A percentile compares a stretch with the other conserved stretches of the same genome.
Conservation (phyloP, 768 basidiomycete species). For the Boletus barrowsii region DNA sequence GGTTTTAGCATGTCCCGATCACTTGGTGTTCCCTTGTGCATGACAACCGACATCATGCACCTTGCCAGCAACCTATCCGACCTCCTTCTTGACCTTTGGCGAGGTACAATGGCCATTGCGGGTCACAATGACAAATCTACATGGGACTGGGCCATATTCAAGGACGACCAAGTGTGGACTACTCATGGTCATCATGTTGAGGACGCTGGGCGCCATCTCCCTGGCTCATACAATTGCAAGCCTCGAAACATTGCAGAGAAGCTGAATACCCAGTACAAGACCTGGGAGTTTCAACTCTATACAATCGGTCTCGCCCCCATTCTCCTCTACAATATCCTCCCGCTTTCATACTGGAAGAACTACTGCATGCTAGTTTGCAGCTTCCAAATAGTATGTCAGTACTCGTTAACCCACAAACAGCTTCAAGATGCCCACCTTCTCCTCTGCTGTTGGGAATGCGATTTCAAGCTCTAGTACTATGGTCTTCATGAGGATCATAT, state of each 20-base stretch:
- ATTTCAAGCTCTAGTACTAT: too few relatives aligned
- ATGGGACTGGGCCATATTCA: background rate
- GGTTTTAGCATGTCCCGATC: constrained; percentile 23
- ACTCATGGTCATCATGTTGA: background rate
- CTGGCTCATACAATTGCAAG: background rate
- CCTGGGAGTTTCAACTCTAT: background rate
- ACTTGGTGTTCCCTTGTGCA: constrained; percentile 34
- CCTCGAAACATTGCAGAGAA: background rate
- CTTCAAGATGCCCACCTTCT: too few relatives aligned
- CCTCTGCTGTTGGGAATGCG: too few relatives aligned
- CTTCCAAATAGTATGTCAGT: too few relatives aligned
- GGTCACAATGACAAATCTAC: background rate
- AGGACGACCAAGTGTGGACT: background rate
- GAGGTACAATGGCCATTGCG: background rate
- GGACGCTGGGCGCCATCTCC: background rate
- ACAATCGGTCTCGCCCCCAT: background rate
- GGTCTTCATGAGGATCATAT: too few relatives aligned
- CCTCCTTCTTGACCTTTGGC: background rate
- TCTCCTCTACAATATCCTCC: background rate
- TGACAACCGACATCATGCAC: constrained; percentile 41
- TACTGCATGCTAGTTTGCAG: too few relatives aligned
- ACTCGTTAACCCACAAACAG: too few relatives aligned
- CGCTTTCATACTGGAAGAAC: too few relatives aligned
- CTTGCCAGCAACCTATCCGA: background rate
- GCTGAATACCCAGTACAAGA: background rate